phyloP scores from a whole-genome alignment of 1,139 yeast species.

The Blastobotrys aristatus region DNA sequence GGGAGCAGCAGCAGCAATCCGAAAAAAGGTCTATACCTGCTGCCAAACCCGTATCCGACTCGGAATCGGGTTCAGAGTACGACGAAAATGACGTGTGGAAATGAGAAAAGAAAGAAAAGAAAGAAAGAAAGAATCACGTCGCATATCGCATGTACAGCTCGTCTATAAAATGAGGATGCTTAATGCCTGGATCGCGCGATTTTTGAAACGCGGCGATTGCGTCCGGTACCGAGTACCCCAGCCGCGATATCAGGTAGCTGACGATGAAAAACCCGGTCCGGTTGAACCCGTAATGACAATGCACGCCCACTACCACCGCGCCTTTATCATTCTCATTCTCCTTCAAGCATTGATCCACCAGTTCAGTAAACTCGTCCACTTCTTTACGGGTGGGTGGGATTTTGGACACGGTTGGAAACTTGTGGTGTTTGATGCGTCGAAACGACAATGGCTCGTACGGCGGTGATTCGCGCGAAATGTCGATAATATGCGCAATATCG shows the following conservation, averaged over 20 bases:
- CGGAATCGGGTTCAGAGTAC: too few relatives aligned
- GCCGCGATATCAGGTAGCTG: slow-evolving; percentile 58
- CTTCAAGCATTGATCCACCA: slow-evolving; percentile 45
- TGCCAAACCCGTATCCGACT: too few relatives aligned
- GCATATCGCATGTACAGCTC: slow-evolving; percentile 61
- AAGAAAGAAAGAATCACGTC: not conserved
- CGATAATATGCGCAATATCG: slow-evolving; percentile 55
- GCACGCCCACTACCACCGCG: slow-evolving; percentile 62
- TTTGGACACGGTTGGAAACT: slow-evolving; percentile 74
- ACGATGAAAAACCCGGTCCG: slow-evolving; percentile 73
- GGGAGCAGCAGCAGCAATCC: not conserved
- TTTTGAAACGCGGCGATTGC: slow-evolving; percentile 56
- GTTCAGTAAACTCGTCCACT: slow-evolving; percentile 50
- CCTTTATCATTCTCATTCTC: slow-evolving; percentile 27
- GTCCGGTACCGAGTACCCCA: slow-evolving; percentile 56
- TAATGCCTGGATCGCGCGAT: slow-evolving; percentile 68
- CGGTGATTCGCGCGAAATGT: slow-evolving; percentile 72
- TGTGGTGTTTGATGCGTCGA: slow-evolving; percentile 50
- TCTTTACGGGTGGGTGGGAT: slow-evolving; percentile 66
- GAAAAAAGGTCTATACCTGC: too few relatives aligned
- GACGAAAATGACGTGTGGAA: slow-evolving; percentile 19
- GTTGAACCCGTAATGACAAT: slow-evolving; percentile 80
- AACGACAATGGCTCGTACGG: slow-evolving; percentile 65
- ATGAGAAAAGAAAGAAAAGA: not conserved
- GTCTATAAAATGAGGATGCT: slow-evolving; percentile 73